phyloP scores from a whole-genome alignment of 176 grass and related monocot genomes.

The Canna indica region DNA sequence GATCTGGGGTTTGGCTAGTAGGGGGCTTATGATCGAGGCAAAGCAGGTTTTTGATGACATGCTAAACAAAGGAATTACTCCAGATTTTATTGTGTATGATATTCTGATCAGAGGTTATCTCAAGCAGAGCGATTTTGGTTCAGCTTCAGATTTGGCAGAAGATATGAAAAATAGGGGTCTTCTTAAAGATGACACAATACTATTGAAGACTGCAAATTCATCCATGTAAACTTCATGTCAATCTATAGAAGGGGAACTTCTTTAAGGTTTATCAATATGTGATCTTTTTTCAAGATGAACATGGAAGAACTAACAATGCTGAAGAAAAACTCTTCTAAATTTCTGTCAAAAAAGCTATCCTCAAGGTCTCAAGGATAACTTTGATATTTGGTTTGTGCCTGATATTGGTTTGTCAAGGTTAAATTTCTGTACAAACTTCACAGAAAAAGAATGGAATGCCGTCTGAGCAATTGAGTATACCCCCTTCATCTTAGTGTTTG shows the following conservation, averaged over 20 bases:
- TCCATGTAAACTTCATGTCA: not conserved
- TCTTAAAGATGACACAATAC: no score
- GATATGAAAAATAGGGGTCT: not conserved
- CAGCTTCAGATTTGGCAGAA: slow-evolving; percentile 3
- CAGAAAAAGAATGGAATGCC: no score
- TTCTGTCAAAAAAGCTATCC: no score
- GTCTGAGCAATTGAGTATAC: no score
- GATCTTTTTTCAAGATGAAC: no score
- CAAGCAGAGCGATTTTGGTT: not conserved
- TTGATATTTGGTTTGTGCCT: no score
- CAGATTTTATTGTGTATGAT: slow-evolving; percentile 7
- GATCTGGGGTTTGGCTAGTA: slow-evolving; percentile 8
- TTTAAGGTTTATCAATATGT: not conserved
- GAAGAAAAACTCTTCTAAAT: no score
- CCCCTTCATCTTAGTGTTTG: no score
- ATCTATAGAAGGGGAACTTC: not conserved
- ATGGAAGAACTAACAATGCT: no score
- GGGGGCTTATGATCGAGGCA: slow-evolving; percentile 19
- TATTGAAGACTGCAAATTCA: not conserved
- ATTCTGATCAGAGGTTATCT: slow-evolving; percentile 15
- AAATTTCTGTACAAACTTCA: no score
- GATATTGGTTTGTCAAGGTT: no score
- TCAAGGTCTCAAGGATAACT: no score
- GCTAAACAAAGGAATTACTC: slow-evolving; percentile 9
- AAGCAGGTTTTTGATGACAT: slow-evolving; percentile 26